Evolutionary conservation across 345 rosid species (phyloP), one percentile per base, ranked within the genome.

Genomic region (Hibiscus trionum): DNA sequence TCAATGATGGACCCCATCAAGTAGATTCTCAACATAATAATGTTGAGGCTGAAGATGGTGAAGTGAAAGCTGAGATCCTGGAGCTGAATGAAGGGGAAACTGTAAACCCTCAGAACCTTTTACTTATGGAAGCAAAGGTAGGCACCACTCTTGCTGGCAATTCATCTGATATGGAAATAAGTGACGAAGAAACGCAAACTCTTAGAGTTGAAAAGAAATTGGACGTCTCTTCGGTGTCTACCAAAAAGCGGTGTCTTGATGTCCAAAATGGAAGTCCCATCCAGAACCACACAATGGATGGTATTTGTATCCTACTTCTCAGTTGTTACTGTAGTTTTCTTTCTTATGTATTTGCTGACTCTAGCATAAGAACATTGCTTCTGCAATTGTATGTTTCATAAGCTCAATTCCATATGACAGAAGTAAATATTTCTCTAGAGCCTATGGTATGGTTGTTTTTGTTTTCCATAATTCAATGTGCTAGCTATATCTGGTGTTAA

Each of bases 401-500:
- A 68, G 57, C 16, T 29, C 72, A 68, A 27, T 52, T 50, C n/a
- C 27, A n/a, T 50, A 50, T 29, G 5, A 50, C 39, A 31, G 39
- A 50, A 50, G 31, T 70, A 49, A 71, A 77, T 71, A 75, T 68
- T 61, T 73, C 60, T 50, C 37, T 50, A 53, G 62, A 61, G 21
- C 72, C 31, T 77, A 53, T 67, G 58, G 61, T 33, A 64, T 70
- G 60, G 44, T 47, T 44, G 11, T 44, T 2, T 42, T 31, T 81
- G 76, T 71, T 78, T 86, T 86, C 91, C 92, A 56, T 91, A 83
- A 88, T 79, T 82, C 77, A 62, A 72, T 33, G 31, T 80, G 66
- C 78, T 73, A 94, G 95, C 87, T 80, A 67, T 75, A 66, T 77
- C 89, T 33, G 89, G 91, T 82, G 87, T 79, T 74, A 93, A 90